A percentile compares a stretch with the other conserved stretches of the same genome.
Evolutionary conservation across 164 flowering plant genomes (phyloP).

Genomic region (Malania oleifera): DNA sequence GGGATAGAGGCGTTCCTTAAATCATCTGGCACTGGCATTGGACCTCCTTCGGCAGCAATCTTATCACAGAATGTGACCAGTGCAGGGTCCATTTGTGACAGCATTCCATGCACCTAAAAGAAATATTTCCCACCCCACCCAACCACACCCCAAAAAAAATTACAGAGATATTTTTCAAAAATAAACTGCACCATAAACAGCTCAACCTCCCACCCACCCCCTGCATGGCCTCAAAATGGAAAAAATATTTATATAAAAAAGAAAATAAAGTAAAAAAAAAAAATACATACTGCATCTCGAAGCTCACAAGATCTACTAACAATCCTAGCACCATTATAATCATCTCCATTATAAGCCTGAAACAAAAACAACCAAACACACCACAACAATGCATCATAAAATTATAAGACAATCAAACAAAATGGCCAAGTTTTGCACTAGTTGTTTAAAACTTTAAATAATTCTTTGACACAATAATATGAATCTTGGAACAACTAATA

Average conservation of each 20-base stretch:
- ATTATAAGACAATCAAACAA: background rate
- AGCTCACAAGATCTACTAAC: slow-evolving; percentile 95
- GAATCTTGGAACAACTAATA: too few species aligned
- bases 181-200: background rate
- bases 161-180: background rate
- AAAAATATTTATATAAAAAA: slow-evolving; percentile 1
- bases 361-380: background rate
- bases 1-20: slow-evolving; percentile 37
- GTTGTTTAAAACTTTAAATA: too few species aligned
- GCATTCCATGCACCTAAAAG: slow-evolving; percentile 86
- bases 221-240: background rate
- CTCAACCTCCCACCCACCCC: too few species aligned
- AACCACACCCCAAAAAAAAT: too few species aligned
- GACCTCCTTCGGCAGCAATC: slow-evolving; percentile 95
- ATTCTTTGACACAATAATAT: too few species aligned
- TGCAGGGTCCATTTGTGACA: slow-evolving; percentile 96
- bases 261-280: background rate
- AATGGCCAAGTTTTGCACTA: too few species aligned
- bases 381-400: background rate
- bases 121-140: background rate
- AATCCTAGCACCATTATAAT: slow-evolving; percentile 92
- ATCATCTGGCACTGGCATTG: slow-evolving; percentile 59
- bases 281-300: slow-evolving; percentile 76
- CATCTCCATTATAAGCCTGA: slow-evolving; percentile 94
- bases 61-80: slow-evolving; percentile 84